A percentile compares a stretch with the other conserved stretches of the same genome.
These are phyloP conservation scores for Ramaria rubella DNA, from an alignment of 768 basidiomycete genomes.

Conservation along the genomic window DNA sequence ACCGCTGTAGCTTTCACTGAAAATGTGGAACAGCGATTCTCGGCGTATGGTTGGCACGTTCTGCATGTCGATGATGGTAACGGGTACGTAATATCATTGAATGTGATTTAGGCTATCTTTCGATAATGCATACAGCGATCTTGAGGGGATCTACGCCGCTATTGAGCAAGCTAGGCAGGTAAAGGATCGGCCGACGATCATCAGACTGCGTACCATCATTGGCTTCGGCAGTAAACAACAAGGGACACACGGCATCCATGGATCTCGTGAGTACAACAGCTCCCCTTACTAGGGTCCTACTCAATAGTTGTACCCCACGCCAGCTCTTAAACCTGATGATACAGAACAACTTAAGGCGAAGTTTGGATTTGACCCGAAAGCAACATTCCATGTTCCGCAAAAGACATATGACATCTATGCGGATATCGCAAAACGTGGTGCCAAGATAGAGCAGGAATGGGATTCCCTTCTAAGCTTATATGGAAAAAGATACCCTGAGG, in stretches of 20 bases:
- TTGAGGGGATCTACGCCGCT: conserved; percentile 68
- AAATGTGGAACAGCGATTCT: conserved; percentile 82
- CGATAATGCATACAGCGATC: conserved; percentile 45
- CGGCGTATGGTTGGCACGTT: conserved; percentile 92
- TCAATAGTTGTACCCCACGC: conserved; percentile 9
- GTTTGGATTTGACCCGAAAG: conserved; percentile 72
- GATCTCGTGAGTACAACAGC: conserved; percentile 64
- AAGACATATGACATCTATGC: conserved; percentile 65
- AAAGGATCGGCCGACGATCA: conserved; percentile 79
- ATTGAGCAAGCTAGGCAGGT: conserved; percentile 72
- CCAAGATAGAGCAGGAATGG: conserved; percentile 70
- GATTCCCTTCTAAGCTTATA: conserved; percentile 60
- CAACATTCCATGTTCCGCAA: conserved; percentile 72
- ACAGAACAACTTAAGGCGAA: conserved; percentile 76
- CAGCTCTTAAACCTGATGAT: conserved; percentile 91
- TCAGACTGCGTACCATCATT: conserved; percentile 83
- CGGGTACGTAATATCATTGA: conserved; percentile 38
- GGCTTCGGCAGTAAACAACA: conserved; percentile 90
- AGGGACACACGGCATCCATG: conserved; percentile 93
- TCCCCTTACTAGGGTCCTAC: neutral
- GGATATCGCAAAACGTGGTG: conserved; percentile 64
- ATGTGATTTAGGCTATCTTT: conserved; percentile 1
- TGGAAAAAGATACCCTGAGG: conserved; percentile 69
- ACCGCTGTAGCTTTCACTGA: conserved; percentile 92
- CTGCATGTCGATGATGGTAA: conserved; percentile 78